Evolutionary conservation across 208 protist genomes (phyloP).

Genomic region (Trypanosoma rangeli): DNA sequence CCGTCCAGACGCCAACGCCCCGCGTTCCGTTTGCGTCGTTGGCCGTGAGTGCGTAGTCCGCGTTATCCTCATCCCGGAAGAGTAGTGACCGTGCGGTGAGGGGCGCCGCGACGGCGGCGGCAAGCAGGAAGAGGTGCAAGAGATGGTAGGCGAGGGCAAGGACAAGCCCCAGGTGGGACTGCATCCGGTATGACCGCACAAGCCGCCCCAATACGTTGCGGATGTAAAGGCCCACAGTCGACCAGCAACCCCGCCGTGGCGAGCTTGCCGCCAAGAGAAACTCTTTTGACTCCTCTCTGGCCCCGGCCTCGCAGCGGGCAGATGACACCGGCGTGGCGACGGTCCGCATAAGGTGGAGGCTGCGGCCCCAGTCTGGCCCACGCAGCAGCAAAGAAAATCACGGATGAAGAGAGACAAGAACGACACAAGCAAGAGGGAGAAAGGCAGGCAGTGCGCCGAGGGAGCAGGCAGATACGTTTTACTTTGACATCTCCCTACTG

Average conservation of each 20-base stretch:
- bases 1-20: neutral
- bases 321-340: neutral
- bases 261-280: neutral
- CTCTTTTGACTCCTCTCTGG: neutral
- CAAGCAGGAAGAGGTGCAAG: neutral
- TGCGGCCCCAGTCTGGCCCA: too few relatives aligned
- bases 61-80: neutral
- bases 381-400: too few relatives aligned
- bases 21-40: neutral
- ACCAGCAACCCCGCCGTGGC: neutral
- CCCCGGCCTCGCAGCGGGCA: neutral
- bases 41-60: neutral
- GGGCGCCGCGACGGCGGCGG: neutral
- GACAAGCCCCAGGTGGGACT: neutral
- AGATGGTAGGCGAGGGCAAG: neutral
- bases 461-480: too few relatives aligned
- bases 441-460: too few relatives aligned
- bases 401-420: too few relatives aligned
- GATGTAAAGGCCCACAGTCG: neutral
- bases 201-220: neutral
- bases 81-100: neutral
- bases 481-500: too few relatives aligned
- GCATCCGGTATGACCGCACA: constrained; percentile 5
- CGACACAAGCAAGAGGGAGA: too few relatives aligned
- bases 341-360: too few relatives aligned